These are phyloP conservation scores for Daedaleopsis nitida DNA, from an alignment of 768 basidiomycete species.

Conservation along the genomic window DNA sequence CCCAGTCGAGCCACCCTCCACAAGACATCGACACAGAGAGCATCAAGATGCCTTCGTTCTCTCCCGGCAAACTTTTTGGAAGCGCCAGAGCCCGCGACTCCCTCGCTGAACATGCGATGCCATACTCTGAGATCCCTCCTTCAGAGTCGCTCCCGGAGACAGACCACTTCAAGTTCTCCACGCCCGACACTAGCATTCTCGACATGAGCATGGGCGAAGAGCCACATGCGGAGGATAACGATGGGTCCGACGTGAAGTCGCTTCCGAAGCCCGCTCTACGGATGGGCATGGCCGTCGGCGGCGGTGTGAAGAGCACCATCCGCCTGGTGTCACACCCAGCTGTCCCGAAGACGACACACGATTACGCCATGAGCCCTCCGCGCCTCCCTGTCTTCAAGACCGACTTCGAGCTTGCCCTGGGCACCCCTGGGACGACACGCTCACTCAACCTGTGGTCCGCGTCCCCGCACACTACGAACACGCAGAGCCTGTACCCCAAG, in stretches of 20 bases:
- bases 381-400: conserved; percentile 67
- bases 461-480: conserved; percentile 32
- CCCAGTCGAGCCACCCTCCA: conserved; percentile 28
- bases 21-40: conserved; percentile 26
- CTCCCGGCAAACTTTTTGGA: conserved; percentile 20
- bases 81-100: conserved; percentile 15
- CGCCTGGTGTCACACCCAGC: conserved; percentile 43
- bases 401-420: conserved; percentile 66
- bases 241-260: background rate
- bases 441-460: conserved; percentile 42
- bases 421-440: conserved; percentile 44
- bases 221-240: conserved; percentile 18
- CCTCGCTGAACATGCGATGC: conserved; percentile 20
- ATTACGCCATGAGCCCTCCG: conserved; percentile 48
- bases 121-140: conserved; percentile 20
- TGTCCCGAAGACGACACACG: conserved; percentile 6
- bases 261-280: conserved; percentile 64
- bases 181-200: conserved; percentile 30
- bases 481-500: conserved; percentile 41
- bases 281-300: conserved; percentile 50
- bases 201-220: conserved; percentile 5
- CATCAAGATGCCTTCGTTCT: conserved; percentile 18
- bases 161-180: conserved; percentile 47
- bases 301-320: conserved; percentile 42
- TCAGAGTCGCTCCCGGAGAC: conserved; percentile 21